A percentile compares a stretch with the other conserved stretches of the same genome.
Conservation (phyloP, 1,284 basidiomycete genomes). For the Ganoderma leucocontextum region DNA sequence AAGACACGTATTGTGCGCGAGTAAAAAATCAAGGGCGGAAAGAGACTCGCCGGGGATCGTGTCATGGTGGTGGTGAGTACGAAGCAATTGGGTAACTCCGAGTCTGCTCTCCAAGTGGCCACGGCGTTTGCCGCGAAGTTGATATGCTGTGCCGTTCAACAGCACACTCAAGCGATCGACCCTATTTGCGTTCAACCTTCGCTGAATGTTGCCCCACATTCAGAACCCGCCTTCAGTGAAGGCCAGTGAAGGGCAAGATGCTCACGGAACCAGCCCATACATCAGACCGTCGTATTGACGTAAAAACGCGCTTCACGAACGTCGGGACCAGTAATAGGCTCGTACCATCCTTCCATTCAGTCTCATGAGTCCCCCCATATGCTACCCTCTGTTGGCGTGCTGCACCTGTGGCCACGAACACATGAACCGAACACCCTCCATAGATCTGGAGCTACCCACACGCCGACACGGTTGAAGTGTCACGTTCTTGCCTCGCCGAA, state of each 20-base stretch:
- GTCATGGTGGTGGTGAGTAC: constrained; percentile 3
- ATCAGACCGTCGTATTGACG: not conserved
- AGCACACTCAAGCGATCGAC: too few species aligned
- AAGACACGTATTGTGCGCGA: not conserved
- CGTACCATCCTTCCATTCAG: too few species aligned
- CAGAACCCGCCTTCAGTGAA: constrained; percentile 3
- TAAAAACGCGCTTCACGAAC: not conserved
- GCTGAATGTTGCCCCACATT: not conserved
- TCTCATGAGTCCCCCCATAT: not conserved
- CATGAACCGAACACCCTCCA: not conserved
- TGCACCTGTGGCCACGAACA: not conserved
- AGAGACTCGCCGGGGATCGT: not conserved
- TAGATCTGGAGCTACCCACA: not conserved
- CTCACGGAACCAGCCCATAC: not conserved
- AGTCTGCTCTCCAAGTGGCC: not conserved
- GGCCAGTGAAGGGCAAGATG: constrained; percentile 1
- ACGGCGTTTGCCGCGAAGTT: constrained; percentile 16
- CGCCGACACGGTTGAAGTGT: not conserved
- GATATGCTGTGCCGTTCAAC: constrained; percentile 3
- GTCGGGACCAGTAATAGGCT: not conserved
- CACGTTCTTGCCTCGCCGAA: constrained; percentile 6
- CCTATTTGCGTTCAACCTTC: not conserved
- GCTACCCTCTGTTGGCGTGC: not conserved
- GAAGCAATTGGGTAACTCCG: constrained; percentile 4
- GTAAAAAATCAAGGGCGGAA: not conserved